A percentile compares a stretch with the other conserved stretches of the same genome.
Evolutionary conservation across 768 basidiomycete genomes (phyloP).

Genomic region (Chalciporus piperatus): DNA sequence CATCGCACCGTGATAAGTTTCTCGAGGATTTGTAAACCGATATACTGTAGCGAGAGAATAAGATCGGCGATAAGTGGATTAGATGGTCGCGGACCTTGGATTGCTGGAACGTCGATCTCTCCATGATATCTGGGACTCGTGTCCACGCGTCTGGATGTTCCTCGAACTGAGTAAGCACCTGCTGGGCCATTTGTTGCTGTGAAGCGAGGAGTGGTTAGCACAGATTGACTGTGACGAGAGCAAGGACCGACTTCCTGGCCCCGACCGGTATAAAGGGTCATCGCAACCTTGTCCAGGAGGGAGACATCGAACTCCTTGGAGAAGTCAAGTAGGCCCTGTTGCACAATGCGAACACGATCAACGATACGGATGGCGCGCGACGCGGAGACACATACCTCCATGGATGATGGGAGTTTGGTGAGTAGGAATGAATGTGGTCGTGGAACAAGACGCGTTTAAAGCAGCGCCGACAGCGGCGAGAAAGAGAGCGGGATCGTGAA

Average conservation of each 20-base stretch:
- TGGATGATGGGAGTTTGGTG: slow-evolving; percentile 17
- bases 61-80: background rate
- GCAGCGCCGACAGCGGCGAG: slow-evolving; percentile 12
- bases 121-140: slow-evolving; percentile 90
- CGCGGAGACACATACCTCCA: slow-evolving; percentile 35
- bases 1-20: slow-evolving; percentile 92
- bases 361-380: background rate
- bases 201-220: slow-evolving; percentile 7
- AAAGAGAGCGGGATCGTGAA: slow-evolving; percentile 10
- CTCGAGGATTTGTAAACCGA: slow-evolving; percentile 95
- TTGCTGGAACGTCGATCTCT: slow-evolving; percentile 80
- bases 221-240: slow-evolving; percentile 4
- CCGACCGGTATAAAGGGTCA: slow-evolving; percentile 83
- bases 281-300: slow-evolving; percentile 91
- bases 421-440: slow-evolving; percentile 4
- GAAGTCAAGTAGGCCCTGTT: slow-evolving; percentile 88
- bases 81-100: slow-evolving; percentile 57
- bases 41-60: slow-evolving; percentile 58
- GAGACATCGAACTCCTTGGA: slow-evolving; percentile 89
- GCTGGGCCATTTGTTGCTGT: slow-evolving; percentile 95
- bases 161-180: slow-evolving; percentile 92
- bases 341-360: slow-evolving; percentile 4
- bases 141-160: slow-evolving; percentile 98
- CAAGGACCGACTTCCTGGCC: slow-evolving; percentile 69
- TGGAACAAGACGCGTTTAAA: slow-evolving; percentile 1